Evolutionary conservation across 2,329 filamentous ascomycete species (phyloP), one percentile per base, ranked within the genome.

Genomic region (Fusarium proliferatum): DNA sequence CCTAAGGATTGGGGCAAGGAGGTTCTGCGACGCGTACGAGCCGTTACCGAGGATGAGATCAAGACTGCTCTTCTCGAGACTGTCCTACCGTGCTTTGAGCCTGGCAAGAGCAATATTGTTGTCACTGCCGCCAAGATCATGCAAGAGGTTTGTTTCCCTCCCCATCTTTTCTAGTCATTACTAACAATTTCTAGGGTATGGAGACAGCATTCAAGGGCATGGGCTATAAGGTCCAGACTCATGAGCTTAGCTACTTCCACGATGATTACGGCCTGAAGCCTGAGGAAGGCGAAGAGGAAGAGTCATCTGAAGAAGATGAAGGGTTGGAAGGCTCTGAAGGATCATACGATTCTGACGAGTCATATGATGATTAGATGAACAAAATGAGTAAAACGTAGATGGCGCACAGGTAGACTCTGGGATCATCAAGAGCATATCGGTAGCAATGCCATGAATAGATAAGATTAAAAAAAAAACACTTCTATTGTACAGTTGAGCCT

Each of bases 41-140:
- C 89, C 48, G 94, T 98, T 10, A 92, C 86, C 0, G 88, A 91
- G 5, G 92, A 95, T 17, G 90, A 98, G 78, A 93, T 98, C 73
- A 92, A 90, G 81, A 85, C 86, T 30, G 93, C 90, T 5, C 90
- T 99, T 85, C 88, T 85, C 59, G 91, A 94, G 23, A 87, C 96
- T 59, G 87, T 99, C 36, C 80, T 97, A 76, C 92, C 93, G 1
- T 87, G 96, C 41, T 98, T 99, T 81, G 88, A 91, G 73, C 91
- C 95, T 0, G 90, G 91, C 26, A 94, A 88, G 80, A 92, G 94
- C 72, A 97, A 98, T 80, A 85, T 98, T 59, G 91, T 98, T 7
- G 88, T 98, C 58, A 97, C 96, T 12, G 98, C 96, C 80, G 93
- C 94, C 26, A 92, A 93, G 21, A 89, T 94, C 55, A 93, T 98